Percentiles rank a stretch among this genome's conserved stretches.
Conservation (phyloP, 1,284 basidiomycete species). For the Caloboletus inedulis region DNA sequence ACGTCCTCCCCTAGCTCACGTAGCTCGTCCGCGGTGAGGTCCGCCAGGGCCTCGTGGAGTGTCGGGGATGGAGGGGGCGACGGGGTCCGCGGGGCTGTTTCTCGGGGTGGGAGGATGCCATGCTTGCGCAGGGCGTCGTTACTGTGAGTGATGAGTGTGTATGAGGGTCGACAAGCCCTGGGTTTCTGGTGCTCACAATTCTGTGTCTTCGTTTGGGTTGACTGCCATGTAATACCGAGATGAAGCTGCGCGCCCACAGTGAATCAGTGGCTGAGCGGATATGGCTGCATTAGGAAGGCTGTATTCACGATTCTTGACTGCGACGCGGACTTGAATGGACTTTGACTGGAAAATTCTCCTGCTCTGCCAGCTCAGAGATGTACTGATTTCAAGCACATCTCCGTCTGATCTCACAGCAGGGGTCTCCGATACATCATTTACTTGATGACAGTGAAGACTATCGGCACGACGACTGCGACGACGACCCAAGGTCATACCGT, state of each 20-base stretch:
- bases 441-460: constrained; percentile 28
- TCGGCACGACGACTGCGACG: constrained; percentile 16
- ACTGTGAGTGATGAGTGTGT: constrained; percentile 40
- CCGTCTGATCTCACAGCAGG: constrained; percentile 14
- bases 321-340: constrained; percentile 29
- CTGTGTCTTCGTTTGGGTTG: constrained; percentile 87
- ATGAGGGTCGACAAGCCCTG: constrained; percentile 1
- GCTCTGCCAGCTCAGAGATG: constrained; percentile 18
- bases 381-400: constrained; percentile 21
- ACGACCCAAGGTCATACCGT: constrained; percentile 26
- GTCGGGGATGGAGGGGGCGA: constrained; percentile 68
- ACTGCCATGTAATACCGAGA: constrained; percentile 47
- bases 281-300: constrained; percentile 30
- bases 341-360: constrained; percentile 10
- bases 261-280: background rate
- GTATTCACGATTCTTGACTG: constrained; percentile 22
- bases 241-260: constrained; percentile 20
- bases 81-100: constrained; percentile 65
- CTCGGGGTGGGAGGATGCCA: constrained; percentile 82
- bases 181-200: constrained; percentile 64
- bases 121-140: constrained; percentile 91
- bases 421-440: constrained; percentile 14
- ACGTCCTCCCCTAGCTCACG: constrained; percentile 66
- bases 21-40: constrained; percentile 66
- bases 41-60: constrained; percentile 63